Percentiles rank a stretch among this genome's conserved stretches.
Conservation (phyloP, 345 rosid species). For the Eucalyptus cloeziana region DNA sequence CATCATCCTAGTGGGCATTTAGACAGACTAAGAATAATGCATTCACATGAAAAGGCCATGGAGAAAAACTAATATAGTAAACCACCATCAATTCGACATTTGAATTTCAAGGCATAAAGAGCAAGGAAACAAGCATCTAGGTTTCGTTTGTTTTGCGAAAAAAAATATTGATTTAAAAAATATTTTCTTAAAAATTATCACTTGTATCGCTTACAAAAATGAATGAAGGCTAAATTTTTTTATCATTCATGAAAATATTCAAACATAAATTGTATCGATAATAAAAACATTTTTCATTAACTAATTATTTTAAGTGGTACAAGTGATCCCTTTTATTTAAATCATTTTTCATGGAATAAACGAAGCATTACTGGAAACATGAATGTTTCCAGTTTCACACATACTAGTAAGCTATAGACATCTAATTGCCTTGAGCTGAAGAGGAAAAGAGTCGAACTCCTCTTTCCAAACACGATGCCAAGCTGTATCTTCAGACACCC, state of each 20-base stretch:
- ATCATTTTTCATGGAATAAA: too few species aligned
- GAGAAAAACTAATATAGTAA: background rate
- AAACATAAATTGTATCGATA: too few species aligned
- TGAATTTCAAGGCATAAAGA: background rate
- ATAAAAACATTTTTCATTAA: too few species aligned
- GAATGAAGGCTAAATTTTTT: too few species aligned
- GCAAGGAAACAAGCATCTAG: background rate
- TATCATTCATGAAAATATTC: too few species aligned
- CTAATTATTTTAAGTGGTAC: too few species aligned
- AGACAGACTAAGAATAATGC: too few species aligned
- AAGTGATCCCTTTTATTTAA: too few species aligned
- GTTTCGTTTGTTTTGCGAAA: too few species aligned
- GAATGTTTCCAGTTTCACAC: background rate
- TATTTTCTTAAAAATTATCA: too few species aligned
- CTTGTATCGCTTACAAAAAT: too few species aligned
- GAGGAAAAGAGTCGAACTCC: constrained; percentile 54
- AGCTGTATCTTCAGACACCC: constrained; percentile 18
- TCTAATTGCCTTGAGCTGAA: constrained; percentile 67
- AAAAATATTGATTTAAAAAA: too few species aligned
- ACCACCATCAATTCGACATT: background rate
- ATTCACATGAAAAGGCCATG: background rate
- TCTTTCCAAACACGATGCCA: constrained; percentile 80
- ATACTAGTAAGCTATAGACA: constrained; percentile 92
- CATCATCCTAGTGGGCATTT: constrained; percentile 35
- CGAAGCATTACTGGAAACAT: background rate